Base-by-base conservation (phyloP, 495 filamentous ascomycete species). In the Hypoxylon lenormandii region DNA sequence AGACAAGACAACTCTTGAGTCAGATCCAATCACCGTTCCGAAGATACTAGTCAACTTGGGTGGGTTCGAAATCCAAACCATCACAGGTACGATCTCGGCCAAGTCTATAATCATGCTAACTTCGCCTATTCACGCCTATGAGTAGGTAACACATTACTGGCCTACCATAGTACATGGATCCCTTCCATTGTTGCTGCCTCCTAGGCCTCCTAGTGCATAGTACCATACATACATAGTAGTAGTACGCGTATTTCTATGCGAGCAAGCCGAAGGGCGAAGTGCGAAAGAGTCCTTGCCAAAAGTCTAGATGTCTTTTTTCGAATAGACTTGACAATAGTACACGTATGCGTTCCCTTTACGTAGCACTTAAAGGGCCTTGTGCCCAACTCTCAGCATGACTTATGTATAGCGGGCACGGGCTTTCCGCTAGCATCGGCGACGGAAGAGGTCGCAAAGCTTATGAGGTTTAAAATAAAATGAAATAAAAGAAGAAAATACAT, bases 51-150 rank as follows among this genome's bases (percentile, higher is more conserved):
- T 56, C 28, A 37, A 49, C 48, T 54, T 66, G 47, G 37, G 16
- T 47, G 56, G 46, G 18, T 36, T 66, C 37, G 30, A 26, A 48
- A 65, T 56, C 54, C 61, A 60, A 33, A 61, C 61, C 50, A 64
- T 65, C 60, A 70, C 60, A 70, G 67, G 67, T 66, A 66, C 67
- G 50, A 70, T 70, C 67, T 70, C 38, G 67, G 50, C 56, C 61
- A 70, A 57, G 60, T 64, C 49, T 60, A 64, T 60, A 69, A 11
- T 33, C 30, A 33, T 33, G 30, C 30, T 33, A 33, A 33, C 45
- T 10, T 28, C 21, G 15, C 59, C 50, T 63, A n/a, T n/a, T n/a
- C n/a, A 33, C 58, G 53, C 40, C 45, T 69, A 58, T 33, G 45
- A n/a, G 38, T 43, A 45, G 30, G 15, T 18, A 45, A 10, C 16